A percentile compares a stretch with the other conserved stretches of the same genome.
Conservation (phyloP, 495 filamentous ascomycete species). For the Penicillium nucicola region DNA sequence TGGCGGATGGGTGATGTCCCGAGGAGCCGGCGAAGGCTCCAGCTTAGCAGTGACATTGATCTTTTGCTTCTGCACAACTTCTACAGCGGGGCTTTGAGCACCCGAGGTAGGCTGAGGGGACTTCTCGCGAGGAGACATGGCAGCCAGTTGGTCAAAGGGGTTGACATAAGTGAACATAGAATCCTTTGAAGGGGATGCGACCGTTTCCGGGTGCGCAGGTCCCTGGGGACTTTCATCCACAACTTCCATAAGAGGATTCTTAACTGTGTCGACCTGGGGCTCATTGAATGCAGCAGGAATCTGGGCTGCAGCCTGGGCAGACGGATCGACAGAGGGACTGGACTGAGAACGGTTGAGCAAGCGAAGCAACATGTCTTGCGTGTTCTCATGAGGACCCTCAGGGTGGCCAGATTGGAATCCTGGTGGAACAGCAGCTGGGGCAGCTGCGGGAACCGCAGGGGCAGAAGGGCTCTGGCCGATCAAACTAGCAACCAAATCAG, state of each 20-base stretch:
- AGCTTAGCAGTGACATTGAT: slow-evolving; percentile 19
- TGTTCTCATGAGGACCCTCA: slow-evolving; percentile 46
- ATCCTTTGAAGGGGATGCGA: slow-evolving; percentile 35
- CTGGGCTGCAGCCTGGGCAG: slow-evolving; percentile 8
- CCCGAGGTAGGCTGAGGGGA: slow-evolving; percentile 41
- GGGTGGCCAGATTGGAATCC: slow-evolving; percentile 15
- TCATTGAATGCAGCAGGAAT: not conserved
- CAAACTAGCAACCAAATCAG: slow-evolving; percentile 62
- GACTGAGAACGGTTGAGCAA: slow-evolving; percentile 60
- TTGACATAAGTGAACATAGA: slow-evolving; percentile 73
- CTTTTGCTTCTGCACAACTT: slow-evolving; percentile 25
- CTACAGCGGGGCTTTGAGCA: slow-evolving; percentile 33
- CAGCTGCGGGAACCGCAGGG: slow-evolving; percentile 18
- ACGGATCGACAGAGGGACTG: slow-evolving; percentile 20
- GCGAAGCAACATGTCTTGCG: slow-evolving; percentile 64
- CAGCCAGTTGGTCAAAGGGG: slow-evolving; percentile 73
- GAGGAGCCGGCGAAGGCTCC: slow-evolving; percentile 10
- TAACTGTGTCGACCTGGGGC: slow-evolving; percentile 11
- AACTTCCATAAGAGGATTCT: slow-evolving; percentile 13
- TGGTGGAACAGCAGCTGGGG: slow-evolving; percentile 6
- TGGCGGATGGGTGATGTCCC: slow-evolving; percentile 32
- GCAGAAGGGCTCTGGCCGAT: slow-evolving; percentile 38
- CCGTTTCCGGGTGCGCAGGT: slow-evolving; percentile 32
- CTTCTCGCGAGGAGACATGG: slow-evolving; percentile 62
- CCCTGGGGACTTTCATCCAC: slow-evolving; percentile 14